Base-by-base conservation (phyloP, 2,329 filamentous ascomycete species). In the Cordyceps cateniannulata region DNA sequence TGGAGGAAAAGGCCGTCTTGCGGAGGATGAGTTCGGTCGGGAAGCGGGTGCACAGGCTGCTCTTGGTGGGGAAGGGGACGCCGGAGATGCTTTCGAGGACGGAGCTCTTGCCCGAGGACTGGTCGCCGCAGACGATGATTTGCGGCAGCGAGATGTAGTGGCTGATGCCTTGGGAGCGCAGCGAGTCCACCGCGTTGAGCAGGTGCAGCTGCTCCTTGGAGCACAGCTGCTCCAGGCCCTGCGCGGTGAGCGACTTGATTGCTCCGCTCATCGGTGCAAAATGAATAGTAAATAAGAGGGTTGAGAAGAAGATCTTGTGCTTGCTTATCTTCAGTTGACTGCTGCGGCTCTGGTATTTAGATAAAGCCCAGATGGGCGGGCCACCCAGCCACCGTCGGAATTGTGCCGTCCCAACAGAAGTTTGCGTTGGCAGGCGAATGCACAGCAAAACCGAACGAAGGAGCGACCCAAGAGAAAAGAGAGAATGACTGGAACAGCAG, bases 41-140 rank as follows among this genome's bases (percentile, higher is more conserved):
- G 62, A 85, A 85, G 0, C 80, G 72, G 0, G 83, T 85, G 64
- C 81, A 85, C 0, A 83, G 66, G 44, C 74, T 77, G 25, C 80
- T 77, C n/a, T 81, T 78, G 1, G 70, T 67, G 0, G 82, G 82
- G 59, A 86, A 85, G 0, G 76, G 75, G 1, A 86, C 76, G 8
- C 79, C 76, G 0, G 82, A 81, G 25, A 87, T 77, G 0, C 80
- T 81, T 63, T 86, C 81, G 0, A 87, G 72, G 0, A 85, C 79
- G 0, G 81, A 84, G 50, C 79, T 83, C 65, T 86, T 86, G 1
- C 82, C 83, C 2, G 77, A 76, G 0, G 78, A 81, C 63, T 84
- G 81, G 58, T 83, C 77, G 6, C 83, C 82, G 57, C 77, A 81
- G n/a, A 84, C 80, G 3, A 84, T 76, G n/a, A 82, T 65, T 59